These are phyloP conservation scores for Diplodia corticola DNA, from an alignment of 2,329 filamentous ascomycete species.

Conservation along the genomic window DNA sequence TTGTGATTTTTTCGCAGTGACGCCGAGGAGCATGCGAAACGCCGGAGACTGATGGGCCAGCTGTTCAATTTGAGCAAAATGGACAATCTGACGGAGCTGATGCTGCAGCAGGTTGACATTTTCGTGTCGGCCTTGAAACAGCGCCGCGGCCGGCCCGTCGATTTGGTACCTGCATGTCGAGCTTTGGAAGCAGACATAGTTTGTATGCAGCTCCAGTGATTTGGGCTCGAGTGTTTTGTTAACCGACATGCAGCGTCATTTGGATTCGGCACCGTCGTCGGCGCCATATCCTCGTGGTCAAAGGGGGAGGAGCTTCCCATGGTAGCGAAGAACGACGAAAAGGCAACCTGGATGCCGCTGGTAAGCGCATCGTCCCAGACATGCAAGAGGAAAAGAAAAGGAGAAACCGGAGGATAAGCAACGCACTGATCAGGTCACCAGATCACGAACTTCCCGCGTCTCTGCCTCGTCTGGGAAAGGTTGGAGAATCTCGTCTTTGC, in stretches of 20 bases:
- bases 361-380: background rate
- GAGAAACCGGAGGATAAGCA: background rate
- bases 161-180: background rate
- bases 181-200: conserved; percentile 5
- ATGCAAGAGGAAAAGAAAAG: background rate
- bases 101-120: background rate
- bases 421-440: background rate
- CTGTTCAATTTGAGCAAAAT: conserved; percentile 10
- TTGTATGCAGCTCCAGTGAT: background rate
- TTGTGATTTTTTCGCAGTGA: background rate
- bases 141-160: background rate
- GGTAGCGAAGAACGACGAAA: conserved; percentile 7
- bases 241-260: background rate
- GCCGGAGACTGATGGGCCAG: conserved; percentile 9
- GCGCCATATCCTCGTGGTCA: background rate
- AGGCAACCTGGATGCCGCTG: conserved; percentile 1
- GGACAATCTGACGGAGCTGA: background rate
- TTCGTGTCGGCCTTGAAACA: background rate
- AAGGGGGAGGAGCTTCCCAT: background rate
- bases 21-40: conserved; percentile 5
- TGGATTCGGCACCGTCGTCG: background rate
- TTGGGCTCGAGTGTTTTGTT: background rate
- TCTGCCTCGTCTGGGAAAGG: background rate
- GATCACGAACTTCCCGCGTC: background rate
- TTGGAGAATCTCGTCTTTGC: background rate